A percentile compares a stretch with the other conserved stretches of the same genome.
Conservation (phyloP, 176 grass and related monocot genomes). For the Zizania latifolia region DNA sequence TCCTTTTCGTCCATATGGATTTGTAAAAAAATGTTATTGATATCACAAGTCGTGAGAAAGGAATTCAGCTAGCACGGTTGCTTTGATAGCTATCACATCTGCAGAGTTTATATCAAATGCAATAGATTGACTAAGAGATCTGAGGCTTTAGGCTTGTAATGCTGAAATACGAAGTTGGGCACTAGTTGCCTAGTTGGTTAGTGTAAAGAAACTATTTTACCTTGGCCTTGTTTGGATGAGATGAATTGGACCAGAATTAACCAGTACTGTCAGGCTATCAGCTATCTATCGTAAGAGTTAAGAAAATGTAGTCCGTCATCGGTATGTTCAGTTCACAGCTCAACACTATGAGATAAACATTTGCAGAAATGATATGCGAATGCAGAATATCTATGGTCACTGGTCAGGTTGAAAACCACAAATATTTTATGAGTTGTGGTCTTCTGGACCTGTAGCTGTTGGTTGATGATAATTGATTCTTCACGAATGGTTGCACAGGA, state of each 20-base stretch:
- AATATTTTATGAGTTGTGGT: not conserved
- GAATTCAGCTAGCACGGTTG: not conserved
- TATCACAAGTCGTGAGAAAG: not conserved
- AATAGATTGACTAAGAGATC: not conserved
- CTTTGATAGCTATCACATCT: not conserved
- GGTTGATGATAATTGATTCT: not conserved
- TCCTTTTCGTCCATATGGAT: not conserved
- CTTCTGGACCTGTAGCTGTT: not conserved
- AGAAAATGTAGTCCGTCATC: not conserved
- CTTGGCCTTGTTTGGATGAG: not conserved
- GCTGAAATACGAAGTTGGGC: not conserved
- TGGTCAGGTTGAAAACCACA: too few relatives aligned
- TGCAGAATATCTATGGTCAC: not conserved
- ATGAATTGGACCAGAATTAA: not conserved
- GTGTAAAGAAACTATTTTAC: not conserved
- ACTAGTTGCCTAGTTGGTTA: not conserved
- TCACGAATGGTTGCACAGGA: slow-evolving; percentile 28
- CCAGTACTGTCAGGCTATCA: not conserved
- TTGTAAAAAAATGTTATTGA: not conserved
- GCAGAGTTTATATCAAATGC: not conserved
- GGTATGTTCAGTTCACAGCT: not conserved
- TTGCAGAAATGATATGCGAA: not conserved
- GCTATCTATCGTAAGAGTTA: not conserved
- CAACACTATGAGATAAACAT: not conserved
- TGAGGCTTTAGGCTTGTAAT: not conserved